Base-by-base conservation (phyloP, 23 red algal species). In the Cyanidiococcus yangmingshanensis region DNA sequence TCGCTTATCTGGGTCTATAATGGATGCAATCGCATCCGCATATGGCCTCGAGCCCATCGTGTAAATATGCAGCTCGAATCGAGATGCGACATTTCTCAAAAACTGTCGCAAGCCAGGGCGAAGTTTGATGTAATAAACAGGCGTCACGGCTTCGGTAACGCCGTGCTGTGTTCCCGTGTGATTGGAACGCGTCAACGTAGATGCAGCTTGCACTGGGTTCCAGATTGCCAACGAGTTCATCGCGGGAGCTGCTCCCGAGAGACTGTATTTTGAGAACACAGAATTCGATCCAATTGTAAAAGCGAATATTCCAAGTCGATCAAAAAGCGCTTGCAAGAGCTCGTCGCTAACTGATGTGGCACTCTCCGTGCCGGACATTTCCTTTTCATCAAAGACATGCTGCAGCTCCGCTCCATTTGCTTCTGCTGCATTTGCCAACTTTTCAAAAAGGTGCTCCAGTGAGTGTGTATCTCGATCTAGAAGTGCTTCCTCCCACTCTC, bases 21-120 rank as follows among this genome's bases (percentile, higher is more conserved):
- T 80, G 15, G 74, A 39, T 16, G 94, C 94, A 27, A 98, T 76
- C 37, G 79, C 67, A 58, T 86, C 94, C 1, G 94, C 94, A 75
- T 98, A 98, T 2, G 79, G 39, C 1, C 94, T 87, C 39, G 80
- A 90, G 59, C 94, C 94, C 94, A 98, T 98, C 2, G 94, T 98
- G 74, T 98, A 98, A 82, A 98, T 98, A 58, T 98, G 94, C 31
- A 98, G 77, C 67, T 98, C 85, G 78, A 92, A 98, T 40, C 77
- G 82, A 50, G 16, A 36, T 31, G 76, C 74, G 26, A 89, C 17
- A 12, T 54, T 59, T 27, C 40, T 58, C 18, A 98, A 77, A 87
- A 98, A 98, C 0, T 87, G 21, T 30, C 45, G 36, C 34, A 98
- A 79, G 57, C 86, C 54, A 3, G 94, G 94, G 1, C 94, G 85